Base-by-base conservation (phyloP, 2,329 filamentous ascomycete species). In the Fonsecaea multimorphosa region DNA sequence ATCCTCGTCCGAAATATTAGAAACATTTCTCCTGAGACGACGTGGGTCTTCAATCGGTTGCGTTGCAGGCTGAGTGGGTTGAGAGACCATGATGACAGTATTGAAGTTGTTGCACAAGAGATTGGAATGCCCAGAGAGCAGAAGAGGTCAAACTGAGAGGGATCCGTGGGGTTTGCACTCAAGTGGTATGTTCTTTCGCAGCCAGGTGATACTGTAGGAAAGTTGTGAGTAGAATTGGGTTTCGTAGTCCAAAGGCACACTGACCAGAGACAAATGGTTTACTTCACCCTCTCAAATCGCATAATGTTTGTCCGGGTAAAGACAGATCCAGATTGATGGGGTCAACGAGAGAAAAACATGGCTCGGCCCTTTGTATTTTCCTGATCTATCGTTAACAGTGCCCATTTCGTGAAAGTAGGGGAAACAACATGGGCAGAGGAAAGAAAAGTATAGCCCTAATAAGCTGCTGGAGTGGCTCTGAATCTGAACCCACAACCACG, bases 1-100 rank as follows among this genome's bases (percentile, higher is more conserved):
- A 76, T 97, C 93, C 70, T 91, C 86, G 71, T 93, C 89, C 60
- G 86, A 89, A 67, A 97, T 88, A 63, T 91, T 92, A 46, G 92
- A 95, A 75, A 92, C 91, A 77, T 92, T 90, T 75, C 89, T 85
- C 63, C 92, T 92, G 68, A 91, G 77, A 61, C 92, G 88, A 68
- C 92, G 87, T 46, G 92, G 92, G 76, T 97, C 93, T 70, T 93
- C 81, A 73, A 91, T 87, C 75, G 87, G 88, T 76, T 96, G 93
- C 16, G 93, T 96, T 63, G 89, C 88, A 66, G 81, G 83, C 69
- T 87, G 85, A 9, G 86, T 87, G 22, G 78, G 79, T 65, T 83
- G 73, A 65, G 67, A 67, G 14, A 49, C 49, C 58, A 60, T 60
- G 11, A 19, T 51, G 57, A 63, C 51, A 14, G 59, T 65, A 14